These are phyloP conservation scores for Populus trichocarpa DNA, from an alignment of 441 rosid genomes.

Conservation along the genomic window DNA sequence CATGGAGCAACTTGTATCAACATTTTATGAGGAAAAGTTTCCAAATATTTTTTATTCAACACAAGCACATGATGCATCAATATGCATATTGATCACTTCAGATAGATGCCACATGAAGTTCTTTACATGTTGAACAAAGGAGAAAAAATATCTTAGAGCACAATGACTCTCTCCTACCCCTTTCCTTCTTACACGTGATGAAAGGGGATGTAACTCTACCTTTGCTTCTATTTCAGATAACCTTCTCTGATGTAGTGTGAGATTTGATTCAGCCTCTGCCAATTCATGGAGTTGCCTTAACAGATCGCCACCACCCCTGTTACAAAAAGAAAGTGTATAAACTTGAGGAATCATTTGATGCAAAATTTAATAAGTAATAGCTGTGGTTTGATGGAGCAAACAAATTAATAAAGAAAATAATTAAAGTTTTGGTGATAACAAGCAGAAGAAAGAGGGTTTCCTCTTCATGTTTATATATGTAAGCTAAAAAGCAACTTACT, in stretches of 20 bases:
- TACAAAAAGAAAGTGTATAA: not conserved
- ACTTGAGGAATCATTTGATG: not conserved
- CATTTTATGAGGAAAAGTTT: not conserved
- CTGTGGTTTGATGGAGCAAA: not conserved
- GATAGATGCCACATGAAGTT: not conserved
- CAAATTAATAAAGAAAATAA: not conserved
- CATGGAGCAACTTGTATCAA: not conserved
- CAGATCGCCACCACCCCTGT: slow-evolving; percentile 90
- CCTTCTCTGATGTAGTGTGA: slow-evolving; percentile 55
- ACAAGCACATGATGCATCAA: not conserved
- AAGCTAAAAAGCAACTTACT: slow-evolving; percentile 30
- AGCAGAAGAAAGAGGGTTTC: not conserved
- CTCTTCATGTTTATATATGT: not conserved
- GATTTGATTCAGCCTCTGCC: slow-evolving; percentile 78
- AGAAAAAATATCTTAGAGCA: not conserved
- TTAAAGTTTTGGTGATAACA: not conserved
- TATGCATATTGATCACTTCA: not conserved
- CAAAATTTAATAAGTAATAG: not conserved
- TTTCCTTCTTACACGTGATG: not conserved
- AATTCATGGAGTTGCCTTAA: slow-evolving; percentile 81
- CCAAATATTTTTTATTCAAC: not conserved
- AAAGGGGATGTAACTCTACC: slow-evolving; percentile 35
- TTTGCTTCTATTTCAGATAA: slow-evolving; percentile 73
- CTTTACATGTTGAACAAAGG: not conserved
- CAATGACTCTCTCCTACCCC: not conserved